Conservation (phyloP, 176 grass and related monocot species). For the Melocanna baccifera region DNA sequence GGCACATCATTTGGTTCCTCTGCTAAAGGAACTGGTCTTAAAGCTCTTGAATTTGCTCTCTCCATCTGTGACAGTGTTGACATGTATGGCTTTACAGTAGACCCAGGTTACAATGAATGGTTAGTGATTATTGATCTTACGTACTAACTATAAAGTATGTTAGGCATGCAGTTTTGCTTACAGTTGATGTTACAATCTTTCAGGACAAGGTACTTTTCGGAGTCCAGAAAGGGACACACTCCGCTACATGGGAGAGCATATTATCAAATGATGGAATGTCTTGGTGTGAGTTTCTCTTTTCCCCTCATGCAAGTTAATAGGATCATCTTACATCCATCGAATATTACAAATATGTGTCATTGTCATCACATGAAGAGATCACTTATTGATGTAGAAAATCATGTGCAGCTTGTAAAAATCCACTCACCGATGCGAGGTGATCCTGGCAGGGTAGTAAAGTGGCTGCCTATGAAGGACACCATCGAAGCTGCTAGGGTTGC, state of each 20-base stretch:
- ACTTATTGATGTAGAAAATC: constrained; percentile 1
- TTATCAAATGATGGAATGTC: constrained; percentile 99
- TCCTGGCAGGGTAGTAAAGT: constrained; percentile 63
- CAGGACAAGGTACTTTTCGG: constrained; percentile 98
- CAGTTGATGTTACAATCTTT: constrained; percentile 27
- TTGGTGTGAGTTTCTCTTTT: constrained; percentile 63
- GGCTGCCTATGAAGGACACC: constrained; percentile 57
- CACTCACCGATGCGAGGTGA: constrained; percentile 84
- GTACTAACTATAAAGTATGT: not conserved
- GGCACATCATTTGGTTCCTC: constrained; percentile 94
- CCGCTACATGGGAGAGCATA: constrained; percentile 92
- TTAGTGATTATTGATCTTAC: constrained; percentile 11
- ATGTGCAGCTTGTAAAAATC: constrained; percentile 85
- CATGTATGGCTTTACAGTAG: constrained; percentile 99
- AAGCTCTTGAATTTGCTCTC: constrained; percentile 93
- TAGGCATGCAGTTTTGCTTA: constrained; percentile 23
- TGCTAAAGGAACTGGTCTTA: constrained; percentile 97
- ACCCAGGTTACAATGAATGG: constrained; percentile 99
- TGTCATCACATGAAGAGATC: not conserved
- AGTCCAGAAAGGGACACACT: constrained; percentile 89
- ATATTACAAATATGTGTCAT: not conserved
- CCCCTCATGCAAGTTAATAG: not conserved
- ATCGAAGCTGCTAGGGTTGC: constrained; percentile 71
- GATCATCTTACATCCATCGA: not conserved
- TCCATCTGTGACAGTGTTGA: constrained; percentile 87